phyloP scores from a whole-genome alignment of 345 rosid species.

The Limnanthes douglasii region DNA sequence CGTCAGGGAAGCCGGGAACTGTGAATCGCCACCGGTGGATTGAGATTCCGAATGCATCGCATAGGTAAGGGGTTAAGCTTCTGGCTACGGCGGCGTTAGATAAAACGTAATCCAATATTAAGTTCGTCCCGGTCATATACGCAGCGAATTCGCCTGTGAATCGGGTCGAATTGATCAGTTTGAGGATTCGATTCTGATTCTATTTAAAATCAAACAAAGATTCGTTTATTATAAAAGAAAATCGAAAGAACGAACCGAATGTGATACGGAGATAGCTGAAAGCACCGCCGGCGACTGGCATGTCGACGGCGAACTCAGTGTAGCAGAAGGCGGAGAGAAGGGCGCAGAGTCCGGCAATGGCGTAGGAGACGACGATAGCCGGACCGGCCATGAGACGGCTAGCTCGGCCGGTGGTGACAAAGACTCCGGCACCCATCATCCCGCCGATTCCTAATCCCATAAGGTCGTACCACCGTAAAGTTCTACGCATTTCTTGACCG shows the following conservation, averaged over 20 bases:
- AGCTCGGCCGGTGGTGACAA: slow-evolving; percentile 69
- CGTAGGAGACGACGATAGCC: slow-evolving; percentile 63
- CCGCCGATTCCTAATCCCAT: slow-evolving; percentile 88
- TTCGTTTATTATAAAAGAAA: not conserved
- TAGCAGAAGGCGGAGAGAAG: slow-evolving; percentile 93
- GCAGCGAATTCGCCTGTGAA: slow-evolving; percentile 73
- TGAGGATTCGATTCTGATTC: too few relatives aligned
- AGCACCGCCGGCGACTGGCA: slow-evolving; percentile 99
- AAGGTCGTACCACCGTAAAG: slow-evolving; percentile 79
- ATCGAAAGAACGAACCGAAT: slow-evolving; percentile 29
- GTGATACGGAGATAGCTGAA: slow-evolving; percentile 87
- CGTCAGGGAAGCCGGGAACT: slow-evolving; percentile 38
- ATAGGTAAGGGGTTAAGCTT: slow-evolving; percentile 59
- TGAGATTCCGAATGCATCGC: slow-evolving; percentile 59
- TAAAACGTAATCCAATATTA: slow-evolving; percentile 73
- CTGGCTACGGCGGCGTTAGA: slow-evolving; percentile 93
- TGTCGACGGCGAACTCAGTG: slow-evolving; percentile 93
- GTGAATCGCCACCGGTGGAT: slow-evolving; percentile 49
- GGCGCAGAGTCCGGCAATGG: slow-evolving; percentile 94
- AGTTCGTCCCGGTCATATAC: slow-evolving; percentile 78
- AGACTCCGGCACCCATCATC: slow-evolving; percentile 95
- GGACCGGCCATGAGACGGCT: slow-evolving; percentile 60
- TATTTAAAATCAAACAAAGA: too few relatives aligned
- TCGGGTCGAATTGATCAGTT: too few relatives aligned
- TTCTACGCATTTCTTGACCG: slow-evolving; percentile 51